A percentile compares a stretch with the other conserved stretches of the same genome.
These are phyloP conservation scores for Parafenestella ontariensis DNA, from an alignment of 2,329 filamentous ascomycete genomes.

Conservation along the genomic window DNA sequence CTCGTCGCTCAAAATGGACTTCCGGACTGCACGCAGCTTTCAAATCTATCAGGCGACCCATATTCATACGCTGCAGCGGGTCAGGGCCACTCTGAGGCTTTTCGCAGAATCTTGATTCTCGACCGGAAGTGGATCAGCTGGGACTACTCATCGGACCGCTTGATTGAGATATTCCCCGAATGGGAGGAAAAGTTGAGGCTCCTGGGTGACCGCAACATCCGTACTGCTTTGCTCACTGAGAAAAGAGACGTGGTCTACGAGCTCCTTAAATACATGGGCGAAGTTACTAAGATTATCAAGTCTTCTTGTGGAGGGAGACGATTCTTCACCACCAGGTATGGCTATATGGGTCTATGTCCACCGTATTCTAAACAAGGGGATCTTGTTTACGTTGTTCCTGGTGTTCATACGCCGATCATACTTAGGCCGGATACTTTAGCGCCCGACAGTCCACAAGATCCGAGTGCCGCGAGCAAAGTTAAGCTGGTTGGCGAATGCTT, in stretches of 20 bases:
- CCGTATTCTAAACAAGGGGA: neutral
- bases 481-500: neutral
- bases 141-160: neutral
- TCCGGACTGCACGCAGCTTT: conserved; percentile 60
- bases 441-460: neutral
- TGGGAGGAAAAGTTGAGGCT: neutral
- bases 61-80: neutral
- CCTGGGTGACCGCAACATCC: neutral
- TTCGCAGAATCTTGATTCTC: neutral
- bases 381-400: neutral
- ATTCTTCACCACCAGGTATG: neutral
- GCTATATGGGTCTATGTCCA: neutral
- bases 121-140: neutral
- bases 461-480: neutral
- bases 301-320: neutral
- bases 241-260: neutral
- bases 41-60: neutral
- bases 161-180: neutral
- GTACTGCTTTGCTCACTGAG: neutral
- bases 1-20: conserved; percentile 55
- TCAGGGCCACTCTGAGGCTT: neutral
- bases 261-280: neutral
- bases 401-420: neutral
- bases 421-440: neutral
- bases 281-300: neutral